Evolutionary conservation across 805 yeast genomes (phyloP).

Genomic region (Kodamaea sagamina): DNA sequence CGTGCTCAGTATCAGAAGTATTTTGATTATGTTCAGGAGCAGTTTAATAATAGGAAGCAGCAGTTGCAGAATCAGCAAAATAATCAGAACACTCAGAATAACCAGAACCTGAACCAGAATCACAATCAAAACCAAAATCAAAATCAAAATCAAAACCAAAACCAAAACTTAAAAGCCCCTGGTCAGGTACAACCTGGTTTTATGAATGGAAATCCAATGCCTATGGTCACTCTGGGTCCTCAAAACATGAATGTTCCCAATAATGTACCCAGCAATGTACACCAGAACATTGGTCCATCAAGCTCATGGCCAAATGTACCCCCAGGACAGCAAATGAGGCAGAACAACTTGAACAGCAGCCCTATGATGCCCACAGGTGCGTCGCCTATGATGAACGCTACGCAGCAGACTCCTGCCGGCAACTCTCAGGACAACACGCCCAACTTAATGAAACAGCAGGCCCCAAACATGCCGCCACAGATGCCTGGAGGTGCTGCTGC

Average conservation of each 20-base stretch:
- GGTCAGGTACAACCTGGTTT: background rate
- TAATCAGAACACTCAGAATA: too few relatives aligned
- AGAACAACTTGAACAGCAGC: slow-evolving; percentile 22
- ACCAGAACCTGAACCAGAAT: slow-evolving; percentile 7
- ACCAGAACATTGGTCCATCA: slow-evolving; percentile 16
- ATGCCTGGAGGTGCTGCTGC: background rate
- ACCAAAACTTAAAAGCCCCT: slow-evolving; percentile 11
- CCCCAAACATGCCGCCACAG: slow-evolving; percentile 3
- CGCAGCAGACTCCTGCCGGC: slow-evolving; percentile 3
- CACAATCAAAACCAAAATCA: slow-evolving; percentile 1
- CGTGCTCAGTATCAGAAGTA: slow-evolving; percentile 73
- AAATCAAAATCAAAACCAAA: slow-evolving; percentile 9
- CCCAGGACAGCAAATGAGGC: slow-evolving; percentile 14
- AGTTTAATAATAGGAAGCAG: slow-evolving; percentile 42
- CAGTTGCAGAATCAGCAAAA: slow-evolving; percentile 35
- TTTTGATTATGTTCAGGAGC: slow-evolving; percentile 72
- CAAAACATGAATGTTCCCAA: slow-evolving; percentile 1
- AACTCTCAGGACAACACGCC: slow-evolving; percentile 4
- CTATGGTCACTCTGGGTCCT: slow-evolving; percentile 5
- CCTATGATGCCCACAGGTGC: slow-evolving; percentile 28
- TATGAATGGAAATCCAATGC: slow-evolving; percentile 7
- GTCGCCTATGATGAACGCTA: slow-evolving; percentile 16
- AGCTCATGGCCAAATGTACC: slow-evolving; percentile 19
- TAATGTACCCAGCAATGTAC: slow-evolving; percentile 8
- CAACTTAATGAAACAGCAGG: slow-evolving; percentile 8